phyloP scores from a whole-genome alignment of 768 basidiomycete genomes.

The Guyanaporus albipodus region DNA sequence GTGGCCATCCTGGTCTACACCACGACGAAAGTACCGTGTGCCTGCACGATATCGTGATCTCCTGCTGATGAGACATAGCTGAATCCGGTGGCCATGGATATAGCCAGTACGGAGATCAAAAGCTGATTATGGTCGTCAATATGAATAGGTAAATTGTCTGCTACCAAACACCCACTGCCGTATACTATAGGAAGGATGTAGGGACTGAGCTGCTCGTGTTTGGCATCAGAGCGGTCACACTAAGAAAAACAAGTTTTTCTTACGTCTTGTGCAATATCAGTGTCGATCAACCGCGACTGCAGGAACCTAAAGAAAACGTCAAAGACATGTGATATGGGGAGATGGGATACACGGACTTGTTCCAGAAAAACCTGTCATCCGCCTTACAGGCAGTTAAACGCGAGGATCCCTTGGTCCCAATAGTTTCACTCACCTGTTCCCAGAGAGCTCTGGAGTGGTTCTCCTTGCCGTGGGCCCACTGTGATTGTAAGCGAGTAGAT shows the following conservation, averaged over 20 bases:
- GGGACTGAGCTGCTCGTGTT: slow-evolving; percentile 59
- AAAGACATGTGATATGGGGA: slow-evolving; percentile 3
- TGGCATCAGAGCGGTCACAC: slow-evolving; percentile 5
- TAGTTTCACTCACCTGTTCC: slow-evolving; percentile 58
- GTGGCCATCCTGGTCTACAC: slow-evolving; percentile 84
- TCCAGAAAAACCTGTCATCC: slow-evolving; percentile 99
- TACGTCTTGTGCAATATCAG: slow-evolving; percentile 60
- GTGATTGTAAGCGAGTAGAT: slow-evolving; percentile 81
- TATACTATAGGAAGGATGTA: slow-evolving; percentile 93
- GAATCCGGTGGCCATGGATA: slow-evolving; percentile 74
- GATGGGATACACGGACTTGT: slow-evolving; percentile 43
- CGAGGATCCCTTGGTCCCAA: neutral
- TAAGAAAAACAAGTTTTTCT: slow-evolving; percentile 25
- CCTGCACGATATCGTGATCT: slow-evolving; percentile 93
- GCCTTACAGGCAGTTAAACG: slow-evolving; percentile 46
- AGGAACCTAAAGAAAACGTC: slow-evolving; percentile 38
- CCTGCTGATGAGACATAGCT: slow-evolving; percentile 86
- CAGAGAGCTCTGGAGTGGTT: slow-evolving; percentile 59
- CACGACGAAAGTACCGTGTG: slow-evolving; percentile 94
- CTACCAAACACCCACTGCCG: slow-evolving; percentile 68
- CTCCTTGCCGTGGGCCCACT: slow-evolving; percentile 55
- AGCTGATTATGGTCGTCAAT: slow-evolving; percentile 44
- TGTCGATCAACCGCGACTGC: slow-evolving; percentile 59
- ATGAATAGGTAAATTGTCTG: neutral
- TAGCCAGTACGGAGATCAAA: slow-evolving; percentile 77